Base-by-base conservation (phyloP, 345 rosid genomes). In the Barbarea vulgaris region DNA sequence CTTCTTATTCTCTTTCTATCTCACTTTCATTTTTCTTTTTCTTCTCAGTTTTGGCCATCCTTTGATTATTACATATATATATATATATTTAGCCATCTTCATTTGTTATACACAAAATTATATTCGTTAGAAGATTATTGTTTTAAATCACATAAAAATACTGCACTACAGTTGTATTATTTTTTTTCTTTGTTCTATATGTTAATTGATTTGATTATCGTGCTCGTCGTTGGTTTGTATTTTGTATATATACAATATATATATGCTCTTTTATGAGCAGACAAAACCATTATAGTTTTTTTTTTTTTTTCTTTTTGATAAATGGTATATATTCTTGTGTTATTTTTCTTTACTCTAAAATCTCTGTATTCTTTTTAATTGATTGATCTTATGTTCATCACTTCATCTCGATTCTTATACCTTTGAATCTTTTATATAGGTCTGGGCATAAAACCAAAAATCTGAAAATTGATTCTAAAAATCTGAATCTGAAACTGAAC, bases 41-140 rank as follows among this genome's bases (percentile, higher is more conserved):
- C 11, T 42, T 77, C 73, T 78, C 77, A 50, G 9, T 78, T 67
- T 73, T 73, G 69, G 74, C 44, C 41, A 1, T 72, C 52, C 24
- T 72, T 34, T 78, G 34, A 72, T 59, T 57, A 48, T 28, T 56
- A 14, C 18, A n/a, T n/a, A n/a, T 31, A 61, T 2, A 33, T 33
- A 76, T 3, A 27, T 41, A 9, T 28, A 41, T 24, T n/a, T 62
- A 67, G 61, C 44, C 34, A 46, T 44, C 19, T 66, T n/a, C n/a
- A n/a, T n/a, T n/a, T 66, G 10, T 2, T 47, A 53, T 47, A 77
- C 42, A 64, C 10, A 6, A 19, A n/a, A 19, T 34, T 76, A 37
- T 70, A 77, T 70, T 77, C 66, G 55, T 70, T 77, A 70, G 58
- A 63, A 33, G 33, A 53, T 54, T 12, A 57, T 66, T 74, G 48